These are phyloP conservation scores for Sergeia podlipaevii DNA, from an alignment of 208 protist species.

Conservation along the genomic window DNA sequence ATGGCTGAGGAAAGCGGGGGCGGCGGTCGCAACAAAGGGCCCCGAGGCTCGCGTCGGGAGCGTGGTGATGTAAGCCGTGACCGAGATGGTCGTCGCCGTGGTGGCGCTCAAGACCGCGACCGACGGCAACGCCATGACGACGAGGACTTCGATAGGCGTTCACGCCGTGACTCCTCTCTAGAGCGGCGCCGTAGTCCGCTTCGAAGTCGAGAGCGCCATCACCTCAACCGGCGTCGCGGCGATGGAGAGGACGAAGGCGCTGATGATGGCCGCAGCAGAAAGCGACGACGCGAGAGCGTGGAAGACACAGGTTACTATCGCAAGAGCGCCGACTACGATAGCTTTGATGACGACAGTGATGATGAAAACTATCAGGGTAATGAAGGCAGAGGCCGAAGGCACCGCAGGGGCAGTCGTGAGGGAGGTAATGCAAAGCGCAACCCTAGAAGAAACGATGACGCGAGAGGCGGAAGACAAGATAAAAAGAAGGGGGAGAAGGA, in stretches of 20 bases:
- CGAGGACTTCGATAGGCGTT: constrained; percentile 14
- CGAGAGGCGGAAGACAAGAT: constrained; percentile 1
- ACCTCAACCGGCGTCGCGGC: constrained; percentile 7
- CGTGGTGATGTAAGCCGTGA: constrained; percentile 14
- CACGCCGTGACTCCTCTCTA: too few relatives aligned
- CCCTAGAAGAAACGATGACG: neutral
- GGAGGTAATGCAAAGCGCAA: neutral
- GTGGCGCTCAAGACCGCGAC: constrained; percentile 19
- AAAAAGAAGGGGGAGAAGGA: neutral
- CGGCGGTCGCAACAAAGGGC: neutral
- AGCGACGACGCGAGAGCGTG: neutral
- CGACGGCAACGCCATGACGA: constrained; percentile 15
- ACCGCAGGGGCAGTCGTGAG: neutral
- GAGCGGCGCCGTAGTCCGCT: too few relatives aligned
- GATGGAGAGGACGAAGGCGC: neutral
- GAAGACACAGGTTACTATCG: neutral
- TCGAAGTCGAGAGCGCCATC: too few relatives aligned
- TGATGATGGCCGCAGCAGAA: neutral
- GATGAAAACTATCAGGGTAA: neutral
- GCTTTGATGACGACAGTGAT: constrained; percentile 2
- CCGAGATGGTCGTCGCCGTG: neutral
- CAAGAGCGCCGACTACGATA: neutral
- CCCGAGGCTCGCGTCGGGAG: neutral
- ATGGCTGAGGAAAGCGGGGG: neutral
- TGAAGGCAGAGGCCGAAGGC: constrained; percentile 8